Evolutionary conservation across 1,284 basidiomycete genomes (phyloP).

Genomic region (Cronartium quercuum): DNA sequence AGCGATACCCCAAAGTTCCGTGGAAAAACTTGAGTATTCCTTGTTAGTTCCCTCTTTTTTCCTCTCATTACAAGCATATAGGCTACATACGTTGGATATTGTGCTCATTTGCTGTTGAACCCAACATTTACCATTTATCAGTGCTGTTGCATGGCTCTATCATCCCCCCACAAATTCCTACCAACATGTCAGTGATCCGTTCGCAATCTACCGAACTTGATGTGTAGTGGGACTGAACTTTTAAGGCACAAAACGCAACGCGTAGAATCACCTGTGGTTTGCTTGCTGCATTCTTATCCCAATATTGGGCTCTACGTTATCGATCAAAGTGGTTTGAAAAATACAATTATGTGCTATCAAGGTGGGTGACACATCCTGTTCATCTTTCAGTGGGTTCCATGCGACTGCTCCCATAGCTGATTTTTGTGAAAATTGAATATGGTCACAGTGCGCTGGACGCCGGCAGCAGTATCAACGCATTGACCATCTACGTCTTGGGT

Average conservation of each 20-base stretch:
- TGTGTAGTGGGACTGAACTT: too few species aligned
- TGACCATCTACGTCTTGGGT: constrained; percentile 45
- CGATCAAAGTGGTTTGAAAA: constrained; percentile 47
- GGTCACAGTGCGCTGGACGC: constrained; percentile 44
- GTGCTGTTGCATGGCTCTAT: constrained; percentile 40
- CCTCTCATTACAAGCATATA: too few species aligned
- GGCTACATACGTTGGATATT: too few species aligned
- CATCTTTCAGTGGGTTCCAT: constrained; percentile 29
- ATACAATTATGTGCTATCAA: constrained; percentile 40
- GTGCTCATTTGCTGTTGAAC: too few species aligned
- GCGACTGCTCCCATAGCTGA: neutral
- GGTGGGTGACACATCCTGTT: neutral
- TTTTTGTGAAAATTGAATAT: constrained; percentile 41
- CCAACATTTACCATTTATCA: too few species aligned
- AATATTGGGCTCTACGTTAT: constrained; percentile 45
- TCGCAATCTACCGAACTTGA: neutral
- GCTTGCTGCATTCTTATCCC: constrained; percentile 43
- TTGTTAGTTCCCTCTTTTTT: too few species aligned
- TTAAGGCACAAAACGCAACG: too few species aligned
- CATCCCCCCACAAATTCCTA: constrained; percentile 46
- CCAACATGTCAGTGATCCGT: constrained; percentile 42
- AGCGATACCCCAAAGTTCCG: constrained; percentile 41
- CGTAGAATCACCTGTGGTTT: constrained; percentile 44
- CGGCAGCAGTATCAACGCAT: constrained; percentile 46
- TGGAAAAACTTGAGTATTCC: constrained; percentile 45